phyloP scores from a whole-genome alignment of 2,329 filamentous ascomycete genomes.

The Cryoendolithus antarcticus region DNA sequence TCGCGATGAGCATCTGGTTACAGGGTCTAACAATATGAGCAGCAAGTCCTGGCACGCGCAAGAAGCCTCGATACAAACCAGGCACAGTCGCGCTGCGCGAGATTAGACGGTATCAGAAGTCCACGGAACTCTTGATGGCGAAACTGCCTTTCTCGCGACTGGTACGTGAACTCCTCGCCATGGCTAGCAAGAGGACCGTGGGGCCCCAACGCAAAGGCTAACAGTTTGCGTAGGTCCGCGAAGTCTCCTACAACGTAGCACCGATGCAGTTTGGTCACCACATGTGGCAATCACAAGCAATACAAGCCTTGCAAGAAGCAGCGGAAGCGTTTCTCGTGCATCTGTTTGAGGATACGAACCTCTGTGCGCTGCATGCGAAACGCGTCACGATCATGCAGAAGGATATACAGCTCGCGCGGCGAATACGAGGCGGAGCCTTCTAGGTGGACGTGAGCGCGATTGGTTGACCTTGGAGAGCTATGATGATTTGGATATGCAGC shows the following conservation, averaged over 20 bases:
- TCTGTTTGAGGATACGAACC: constrained; percentile 95
- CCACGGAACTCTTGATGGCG: constrained; percentile 87
- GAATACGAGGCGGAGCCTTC: constrained; percentile 48
- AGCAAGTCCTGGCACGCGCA: constrained; percentile 11
- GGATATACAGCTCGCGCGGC: constrained; percentile 92
- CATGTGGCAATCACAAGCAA: constrained; percentile 96
- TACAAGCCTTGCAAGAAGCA: constrained; percentile 94
- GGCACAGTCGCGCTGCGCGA: constrained; percentile 94
- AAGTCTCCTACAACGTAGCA: constrained; percentile 94
- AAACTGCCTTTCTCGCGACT: constrained; percentile 97
- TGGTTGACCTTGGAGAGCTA: too few species aligned
- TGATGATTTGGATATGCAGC: too few species aligned
- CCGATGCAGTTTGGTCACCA: constrained; percentile 52
- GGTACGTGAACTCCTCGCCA: constrained; percentile 30
- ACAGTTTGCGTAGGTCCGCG: constrained; percentile 47
- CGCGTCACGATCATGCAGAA: constrained; percentile 97
- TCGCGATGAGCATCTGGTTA: too few species aligned
- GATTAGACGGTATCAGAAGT: constrained; percentile 97
- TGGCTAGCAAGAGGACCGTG: too few species aligned
- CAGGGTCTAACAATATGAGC: neutral
- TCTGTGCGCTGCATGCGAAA: constrained; percentile 98
- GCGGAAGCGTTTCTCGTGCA: constrained; percentile 98
- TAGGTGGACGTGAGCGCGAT: too few species aligned
- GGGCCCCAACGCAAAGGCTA: too few species aligned
- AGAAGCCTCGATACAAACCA: constrained; percentile 31